Conservation (phyloP, 805 yeast species). For the Yamadazyma olivae region DNA sequence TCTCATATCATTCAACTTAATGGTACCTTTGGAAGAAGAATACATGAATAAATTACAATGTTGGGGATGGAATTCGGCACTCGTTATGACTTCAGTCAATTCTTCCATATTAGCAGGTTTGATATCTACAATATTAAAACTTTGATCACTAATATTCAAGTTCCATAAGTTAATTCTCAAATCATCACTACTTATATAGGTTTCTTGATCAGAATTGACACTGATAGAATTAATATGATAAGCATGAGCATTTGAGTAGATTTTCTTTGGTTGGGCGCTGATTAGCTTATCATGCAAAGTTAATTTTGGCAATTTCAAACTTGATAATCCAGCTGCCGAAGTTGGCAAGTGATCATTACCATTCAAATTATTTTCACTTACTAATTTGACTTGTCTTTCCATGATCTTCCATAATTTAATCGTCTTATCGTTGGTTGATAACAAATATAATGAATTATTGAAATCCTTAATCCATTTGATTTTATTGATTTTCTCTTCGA, state of each 20-base stretch:
- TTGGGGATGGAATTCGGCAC: constrained; percentile 93
- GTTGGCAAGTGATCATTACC: constrained; percentile 26
- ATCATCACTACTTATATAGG: constrained; percentile 90
- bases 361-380: constrained; percentile 78
- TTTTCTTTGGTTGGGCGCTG: constrained; percentile 89
- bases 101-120: constrained; percentile 99
- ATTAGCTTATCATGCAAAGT: constrained; percentile 93
- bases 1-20: constrained; percentile 95
- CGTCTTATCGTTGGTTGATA: constrained; percentile 96
- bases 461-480: constrained; percentile 92
- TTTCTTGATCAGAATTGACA: constrained; percentile 93
- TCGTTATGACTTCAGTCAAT: constrained; percentile 93
- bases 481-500: constrained; percentile 96
- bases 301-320: constrained; percentile 76
- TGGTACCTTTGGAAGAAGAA: constrained; percentile 92
- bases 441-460: constrained; percentile 84
- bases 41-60: constrained; percentile 94
- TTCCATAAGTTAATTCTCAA: constrained; percentile 95
- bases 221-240: constrained; percentile 96
- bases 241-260: constrained; percentile 95
- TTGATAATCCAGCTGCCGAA: constrained; percentile 14
- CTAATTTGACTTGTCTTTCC: constrained; percentile 89
- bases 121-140: constrained; percentile 95
- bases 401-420: constrained; percentile 95
- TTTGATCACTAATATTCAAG: constrained; percentile 87